These are phyloP conservation scores for Pseudocohnilembus persalinus DNA, from an alignment of 169 alveolate genomes.

Conservation along the genomic window DNA sequence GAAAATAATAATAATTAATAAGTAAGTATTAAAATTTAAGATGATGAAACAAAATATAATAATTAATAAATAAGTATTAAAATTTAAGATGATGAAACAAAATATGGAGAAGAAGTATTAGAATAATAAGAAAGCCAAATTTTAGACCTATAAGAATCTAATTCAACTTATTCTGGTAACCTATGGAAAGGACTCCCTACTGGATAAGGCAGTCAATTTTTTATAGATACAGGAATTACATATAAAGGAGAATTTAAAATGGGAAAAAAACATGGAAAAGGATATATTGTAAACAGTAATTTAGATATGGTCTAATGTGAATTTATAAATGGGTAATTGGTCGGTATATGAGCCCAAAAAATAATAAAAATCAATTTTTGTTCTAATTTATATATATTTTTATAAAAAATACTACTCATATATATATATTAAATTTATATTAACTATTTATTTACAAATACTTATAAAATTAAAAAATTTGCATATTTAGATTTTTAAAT, in stretches of 20 bases:
- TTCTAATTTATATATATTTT: too few species aligned
- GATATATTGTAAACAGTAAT: slow-evolving; percentile 32
- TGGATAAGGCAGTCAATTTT: slow-evolving; percentile 22
- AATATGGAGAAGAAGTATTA: background rate
- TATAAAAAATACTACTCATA: too few species aligned
- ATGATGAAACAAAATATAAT: background rate
- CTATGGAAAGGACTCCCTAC: slow-evolving; percentile 18
- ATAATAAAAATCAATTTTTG: too few species aligned
- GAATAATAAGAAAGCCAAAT: background rate
- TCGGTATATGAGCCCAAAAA: slow-evolving; percentile 40
- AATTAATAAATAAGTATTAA: too few species aligned
- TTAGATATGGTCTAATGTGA: slow-evolving; percentile 26
- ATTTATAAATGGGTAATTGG: slow-evolving; percentile 14
- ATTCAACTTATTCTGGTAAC: slow-evolving; percentile 11
- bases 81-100: background rate
- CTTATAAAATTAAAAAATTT: too few species aligned
- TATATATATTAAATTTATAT: too few species aligned
- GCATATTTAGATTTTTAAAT: too few species aligned
- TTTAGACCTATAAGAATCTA: background rate
- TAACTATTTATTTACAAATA: too few species aligned
- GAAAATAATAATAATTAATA: too few species aligned
- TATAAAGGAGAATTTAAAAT: slow-evolving; percentile 25
- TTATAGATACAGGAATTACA: slow-evolving; percentile 22
- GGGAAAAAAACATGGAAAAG: slow-evolving; percentile 37
- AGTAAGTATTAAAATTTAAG: too few species aligned